Percentiles rank a stretch among this genome's conserved stretches.
phyloP scores from a whole-genome alignment of 2,329 filamentous ascomycete species.

The Ploettnerulaceae sp. region DNA sequence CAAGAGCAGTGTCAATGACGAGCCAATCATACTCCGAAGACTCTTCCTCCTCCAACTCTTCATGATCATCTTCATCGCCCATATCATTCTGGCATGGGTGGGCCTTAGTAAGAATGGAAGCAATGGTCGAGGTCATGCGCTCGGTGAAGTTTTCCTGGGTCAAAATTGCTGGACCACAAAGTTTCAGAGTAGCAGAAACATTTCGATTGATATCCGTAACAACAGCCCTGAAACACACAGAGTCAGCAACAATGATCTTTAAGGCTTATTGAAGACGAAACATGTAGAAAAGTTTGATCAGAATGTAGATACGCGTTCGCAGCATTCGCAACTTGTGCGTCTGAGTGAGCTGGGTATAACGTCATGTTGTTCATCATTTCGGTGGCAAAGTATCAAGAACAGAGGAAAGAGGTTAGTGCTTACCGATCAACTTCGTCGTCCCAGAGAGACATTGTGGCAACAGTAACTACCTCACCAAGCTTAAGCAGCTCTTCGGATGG shows the following conservation, averaged over 20 bases:
- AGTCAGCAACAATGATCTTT: constrained; percentile 39
- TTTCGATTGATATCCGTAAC: constrained; percentile 96
- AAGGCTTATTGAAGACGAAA: constrained; percentile 15
- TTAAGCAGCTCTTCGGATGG: constrained; percentile 77
- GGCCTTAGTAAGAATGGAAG: constrained; percentile 78
- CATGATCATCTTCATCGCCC: constrained; percentile 72
- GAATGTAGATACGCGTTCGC: constrained; percentile 68
- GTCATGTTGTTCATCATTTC: constrained; percentile 77
- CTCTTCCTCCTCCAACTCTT: constrained; percentile 63
- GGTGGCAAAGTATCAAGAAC: constrained; percentile 27
- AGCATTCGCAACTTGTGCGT: constrained; percentile 82
- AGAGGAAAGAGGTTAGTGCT: constrained; percentile 41
- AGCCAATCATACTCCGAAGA: constrained; percentile 96
- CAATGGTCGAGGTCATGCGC: constrained; percentile 69
- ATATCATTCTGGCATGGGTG: constrained; percentile 93
- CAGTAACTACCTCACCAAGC: constrained; percentile 80
- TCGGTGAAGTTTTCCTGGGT: constrained; percentile 67
- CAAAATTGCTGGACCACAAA: constrained; percentile 82
- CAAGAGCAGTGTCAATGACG: constrained; percentile 88
- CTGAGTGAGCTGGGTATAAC: constrained; percentile 99
- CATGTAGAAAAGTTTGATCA: constrained; percentile 35
- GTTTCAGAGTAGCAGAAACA: constrained; percentile 82
- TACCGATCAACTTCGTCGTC: constrained; percentile 90
- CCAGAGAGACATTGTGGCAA: constrained; percentile 80
- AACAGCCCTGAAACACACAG: constrained; percentile 56